Evolutionary conservation across 352 stramenopile genomes (phyloP), one percentile per base, ranked within the genome.

Genomic region (Globisporangium emineosum): DNA sequence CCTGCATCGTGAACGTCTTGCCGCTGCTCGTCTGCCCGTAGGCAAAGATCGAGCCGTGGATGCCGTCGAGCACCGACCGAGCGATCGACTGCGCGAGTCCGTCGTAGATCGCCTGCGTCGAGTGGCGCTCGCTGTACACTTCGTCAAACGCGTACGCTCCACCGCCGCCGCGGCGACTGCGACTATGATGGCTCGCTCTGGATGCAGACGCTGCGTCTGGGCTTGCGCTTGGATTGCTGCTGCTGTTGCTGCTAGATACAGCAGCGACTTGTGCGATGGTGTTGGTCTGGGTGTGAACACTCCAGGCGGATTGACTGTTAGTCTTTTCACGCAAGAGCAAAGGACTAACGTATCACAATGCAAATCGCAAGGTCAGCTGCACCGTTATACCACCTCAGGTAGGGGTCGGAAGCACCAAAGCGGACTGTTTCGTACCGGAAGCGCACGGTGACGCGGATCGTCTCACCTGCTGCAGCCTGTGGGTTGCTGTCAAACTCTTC

Each of bases 1-100:
- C 79, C 53, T 85, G 77, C 69, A 82, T 77, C 23, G 73, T 79
- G 54, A 70, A 75, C 27, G 75, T 82, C 54, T 82, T 82, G 13
- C 75, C 75, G 21, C 52, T 70, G n/a, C 75, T 73, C 7, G 75
- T 82, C 59, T 82, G 73, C 0, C 75, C 75, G 32, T 82, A 82
- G n/a, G 75, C 75, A 50, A 82, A 79, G 10, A 82, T 62, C 45
- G 62, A 73, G 30, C 75, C 75, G 65, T 82, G 66, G 42, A 54
- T 60, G 19, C 66, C 66, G 25, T 50, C 29, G 19, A 69, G 32
- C 12, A 55, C 66, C 23, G 53, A 59, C 2, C 17, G 37, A 2
- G 61, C 62, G 10, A 66, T 37, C n/a, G 60, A 60, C 2, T n/a
- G 32, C 29, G 65, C 52, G 35, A 69, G 52, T 9, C 33, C 42